Evolutionary conservation across 2,329 filamentous ascomycete species (phyloP), one percentile per base, ranked within the genome.

Genomic region (Hymenoscyphus salicellus): DNA sequence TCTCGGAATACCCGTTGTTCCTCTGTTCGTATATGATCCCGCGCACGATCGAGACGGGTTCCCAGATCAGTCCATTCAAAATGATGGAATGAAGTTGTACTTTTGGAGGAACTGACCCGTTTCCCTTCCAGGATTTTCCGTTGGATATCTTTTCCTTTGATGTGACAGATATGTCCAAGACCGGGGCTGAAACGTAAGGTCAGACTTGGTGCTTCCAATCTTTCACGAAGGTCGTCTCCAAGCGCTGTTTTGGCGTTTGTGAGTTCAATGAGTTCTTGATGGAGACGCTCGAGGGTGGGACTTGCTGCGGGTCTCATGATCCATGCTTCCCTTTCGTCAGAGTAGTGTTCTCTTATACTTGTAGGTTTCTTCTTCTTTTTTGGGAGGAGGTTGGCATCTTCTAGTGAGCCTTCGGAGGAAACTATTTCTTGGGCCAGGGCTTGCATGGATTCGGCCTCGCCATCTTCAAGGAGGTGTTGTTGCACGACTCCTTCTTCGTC

Each of bases 401-500:
- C 80, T 1, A 83, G 82, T 32, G 82, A 79, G 3, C 87, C 90
- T 75, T 93, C 89, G 36, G 84, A 83, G 30, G 82, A 80, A 23
- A 92, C 82, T 11, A 94, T 84, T 63, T 89, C 84, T 74, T 93
- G 86, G 5, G 92, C 92, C 58, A 96, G 80, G 1, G 86, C 85
- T 28, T 91, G 85, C 71, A 95, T 87, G 66, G 89, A 85, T 23
- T 83, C 86, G 0, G 88, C 87, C 68, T 91, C 87, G 61, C 84
- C 86, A 66, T 94, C 88, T 70, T 95, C 88, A 1, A 89, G 83
- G 41, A 89, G 85, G 72, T 97, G 93, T 72, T 91, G 89, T 69
- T 91, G 87, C 17, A 88, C 82, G n/a, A 98, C 80, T 0, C 93
- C 92, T 68, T 97, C 93, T 78, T 98, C 95, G 72, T 99, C 95